Conservation (phyloP, 495 filamentous ascomycete genomes). For the Talaromyces adpressus region DNA sequence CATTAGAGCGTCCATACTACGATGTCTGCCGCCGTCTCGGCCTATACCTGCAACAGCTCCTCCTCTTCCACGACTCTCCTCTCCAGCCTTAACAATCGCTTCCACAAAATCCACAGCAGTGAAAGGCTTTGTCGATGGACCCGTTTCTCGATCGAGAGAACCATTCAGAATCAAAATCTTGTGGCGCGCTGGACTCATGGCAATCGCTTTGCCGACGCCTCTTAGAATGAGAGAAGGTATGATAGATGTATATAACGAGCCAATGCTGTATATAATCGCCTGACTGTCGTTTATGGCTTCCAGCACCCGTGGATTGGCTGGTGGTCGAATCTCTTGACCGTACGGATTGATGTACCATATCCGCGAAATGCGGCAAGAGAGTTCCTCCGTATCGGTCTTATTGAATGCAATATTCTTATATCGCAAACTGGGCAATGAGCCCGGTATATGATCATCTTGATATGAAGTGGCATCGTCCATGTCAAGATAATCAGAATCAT, state of each 20-base stretch:
- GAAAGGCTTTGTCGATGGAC: slow-evolving; percentile 51
- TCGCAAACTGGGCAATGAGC: slow-evolving; percentile 70
- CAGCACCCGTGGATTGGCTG: slow-evolving; percentile 73
- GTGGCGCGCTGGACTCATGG: slow-evolving; percentile 41
- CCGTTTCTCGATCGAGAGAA: slow-evolving; percentile 78
- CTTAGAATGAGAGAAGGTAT: slow-evolving; percentile 54
- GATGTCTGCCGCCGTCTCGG: neutral
- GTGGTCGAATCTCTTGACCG: slow-evolving; percentile 78
- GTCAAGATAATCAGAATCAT: slow-evolving; percentile 61
- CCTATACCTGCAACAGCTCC: neutral
- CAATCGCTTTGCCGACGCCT: slow-evolving; percentile 34
- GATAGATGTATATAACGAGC: slow-evolving; percentile 76
- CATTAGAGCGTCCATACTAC: neutral
- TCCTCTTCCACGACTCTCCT: slow-evolving; percentile 35
- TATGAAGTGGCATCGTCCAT: slow-evolving; percentile 26
- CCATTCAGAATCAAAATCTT: slow-evolving; percentile 88
- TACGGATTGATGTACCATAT: slow-evolving; percentile 99
- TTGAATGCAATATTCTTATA: slow-evolving; percentile 72
- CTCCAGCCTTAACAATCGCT: slow-evolving; percentile 62
- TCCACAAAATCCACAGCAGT: slow-evolving; percentile 70
- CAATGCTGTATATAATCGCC: slow-evolving; percentile 82
- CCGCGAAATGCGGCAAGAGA: slow-evolving; percentile 68
- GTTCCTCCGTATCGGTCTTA: slow-evolving; percentile 64
- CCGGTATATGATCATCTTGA: slow-evolving; percentile 86
- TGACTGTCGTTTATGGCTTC: slow-evolving; percentile 53